Conservation (phyloP, 345 rosid species). For the Eutrema yunnanense region DNA sequence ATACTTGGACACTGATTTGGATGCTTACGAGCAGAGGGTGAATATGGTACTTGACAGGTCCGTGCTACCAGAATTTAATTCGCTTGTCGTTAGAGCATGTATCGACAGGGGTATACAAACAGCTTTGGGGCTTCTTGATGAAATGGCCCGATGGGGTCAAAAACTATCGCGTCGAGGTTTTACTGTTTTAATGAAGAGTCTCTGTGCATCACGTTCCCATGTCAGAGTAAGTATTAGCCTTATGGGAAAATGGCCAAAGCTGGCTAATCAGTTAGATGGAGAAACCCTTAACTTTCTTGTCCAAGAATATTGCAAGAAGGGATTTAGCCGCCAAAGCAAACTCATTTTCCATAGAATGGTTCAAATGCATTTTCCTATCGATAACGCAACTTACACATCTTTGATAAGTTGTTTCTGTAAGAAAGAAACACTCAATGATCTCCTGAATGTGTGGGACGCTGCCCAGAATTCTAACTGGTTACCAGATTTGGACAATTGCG, state of each 20-base stretch:
- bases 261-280: slow-evolving; percentile 47
- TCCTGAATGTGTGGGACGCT: slow-evolving; percentile 39
- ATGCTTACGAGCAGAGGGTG: slow-evolving; percentile 50
- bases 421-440: slow-evolving; percentile 37
- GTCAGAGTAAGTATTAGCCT: slow-evolving; percentile 35
- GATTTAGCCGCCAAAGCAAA: slow-evolving; percentile 43
- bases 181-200: slow-evolving; percentile 38
- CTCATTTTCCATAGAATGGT: slow-evolving; percentile 45
- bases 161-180: slow-evolving; percentile 42
- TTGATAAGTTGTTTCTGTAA: slow-evolving; percentile 46
- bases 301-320: slow-evolving; percentile 53
- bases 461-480: slow-evolving; percentile 45
- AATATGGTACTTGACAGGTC: slow-evolving; percentile 43
- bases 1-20: slow-evolving; percentile 59
- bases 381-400: slow-evolving; percentile 40
- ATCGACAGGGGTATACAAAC: slow-evolving; percentile 32
- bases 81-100: slow-evolving; percentile 40
- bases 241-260: slow-evolving; percentile 49
- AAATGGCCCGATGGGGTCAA: slow-evolving; percentile 70
- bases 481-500: slow-evolving; percentile 36
- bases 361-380: slow-evolving; percentile 34
- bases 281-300: slow-evolving; percentile 52
- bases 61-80: slow-evolving; percentile 48
- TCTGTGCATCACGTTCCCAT: slow-evolving; percentile 37
- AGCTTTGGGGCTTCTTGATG: slow-evolving; percentile 42